A percentile compares a stretch with the other conserved stretches of the same genome.
These are phyloP conservation scores for Cyclotella distinguenda DNA, from an alignment of 108 stramenopile genomes.

Conservation along the genomic window DNA sequence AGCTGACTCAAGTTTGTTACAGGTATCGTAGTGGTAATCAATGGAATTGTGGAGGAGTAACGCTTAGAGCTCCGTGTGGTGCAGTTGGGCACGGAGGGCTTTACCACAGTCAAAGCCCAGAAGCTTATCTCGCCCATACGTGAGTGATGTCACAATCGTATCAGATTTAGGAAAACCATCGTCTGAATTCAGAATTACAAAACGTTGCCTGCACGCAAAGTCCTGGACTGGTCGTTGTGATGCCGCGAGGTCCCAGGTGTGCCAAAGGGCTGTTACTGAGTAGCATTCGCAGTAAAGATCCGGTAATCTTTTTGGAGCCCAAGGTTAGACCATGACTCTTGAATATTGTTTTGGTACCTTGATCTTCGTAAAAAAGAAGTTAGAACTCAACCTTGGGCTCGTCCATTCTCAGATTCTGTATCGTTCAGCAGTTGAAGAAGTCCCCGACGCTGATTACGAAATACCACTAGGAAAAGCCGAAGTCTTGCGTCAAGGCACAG, in stretches of 20 bases:
- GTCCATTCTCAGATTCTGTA: constrained; percentile 69
- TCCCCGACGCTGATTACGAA: constrained; percentile 92
- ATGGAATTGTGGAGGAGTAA: constrained; percentile 96
- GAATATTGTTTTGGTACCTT: neutral
- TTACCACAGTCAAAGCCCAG: constrained; percentile 96
- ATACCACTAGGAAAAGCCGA: constrained; percentile 90
- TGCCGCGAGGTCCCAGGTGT: constrained; percentile 90
- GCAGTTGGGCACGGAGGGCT: constrained; percentile 89
- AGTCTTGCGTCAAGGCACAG: constrained; percentile 80
- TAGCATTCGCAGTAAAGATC: constrained; percentile 89
- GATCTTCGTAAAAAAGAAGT: neutral
- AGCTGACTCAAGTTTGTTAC: neutral
- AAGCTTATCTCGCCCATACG: constrained; percentile 93
- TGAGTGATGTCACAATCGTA: neutral
- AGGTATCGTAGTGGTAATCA: constrained; percentile 90
- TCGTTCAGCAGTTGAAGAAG: constrained; percentile 93
- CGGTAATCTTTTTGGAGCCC: constrained; percentile 96
- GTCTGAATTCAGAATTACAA: neutral
- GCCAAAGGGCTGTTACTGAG: constrained; percentile 94
- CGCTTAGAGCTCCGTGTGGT: constrained; percentile 91
- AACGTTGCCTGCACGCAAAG: neutral
- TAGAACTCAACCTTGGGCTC: neutral
- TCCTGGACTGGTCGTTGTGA: constrained; percentile 94
- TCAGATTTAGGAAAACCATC: neutral
- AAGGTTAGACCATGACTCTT: constrained; percentile 54